Evolutionary conservation across 352 stramenopile genomes (phyloP).

Genomic region (Pythium scleroteichum): DNA sequence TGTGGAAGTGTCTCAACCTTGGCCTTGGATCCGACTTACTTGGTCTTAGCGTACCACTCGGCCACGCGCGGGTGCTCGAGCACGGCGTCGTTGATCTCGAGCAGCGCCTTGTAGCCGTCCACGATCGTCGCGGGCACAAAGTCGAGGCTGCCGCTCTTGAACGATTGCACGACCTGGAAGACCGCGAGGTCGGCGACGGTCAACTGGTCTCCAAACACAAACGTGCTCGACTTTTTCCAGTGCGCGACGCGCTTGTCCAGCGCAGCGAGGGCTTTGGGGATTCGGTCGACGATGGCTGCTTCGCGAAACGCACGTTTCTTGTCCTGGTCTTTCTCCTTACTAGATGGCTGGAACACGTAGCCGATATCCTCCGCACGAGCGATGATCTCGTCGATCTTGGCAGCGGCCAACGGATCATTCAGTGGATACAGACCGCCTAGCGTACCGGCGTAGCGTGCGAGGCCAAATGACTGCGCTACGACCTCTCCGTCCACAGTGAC

Average conservation of each 20-base stretch:
- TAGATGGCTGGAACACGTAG: slow-evolving; percentile 29
- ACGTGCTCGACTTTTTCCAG: slow-evolving; percentile 24
- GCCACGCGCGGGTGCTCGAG: slow-evolving; percentile 37
- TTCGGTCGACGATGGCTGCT: slow-evolving; percentile 27
- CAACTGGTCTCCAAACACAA: slow-evolving; percentile 35
- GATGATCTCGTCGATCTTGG: slow-evolving; percentile 24
- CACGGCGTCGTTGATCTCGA: slow-evolving; percentile 36
- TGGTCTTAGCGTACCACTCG: slow-evolving; percentile 29
- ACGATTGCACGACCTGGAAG: slow-evolving; percentile 37
- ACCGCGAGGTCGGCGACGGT: slow-evolving; percentile 59
- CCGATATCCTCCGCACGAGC: slow-evolving; percentile 1
- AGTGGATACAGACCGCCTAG: slow-evolving; percentile 33
- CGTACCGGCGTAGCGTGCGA: slow-evolving; percentile 28
- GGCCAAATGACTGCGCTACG: slow-evolving; percentile 29
- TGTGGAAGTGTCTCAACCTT: not conserved
- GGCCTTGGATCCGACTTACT: not conserved
- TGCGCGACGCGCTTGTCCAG: slow-evolving; percentile 37
- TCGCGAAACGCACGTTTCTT: slow-evolving; percentile 32
- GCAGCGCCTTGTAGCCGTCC: slow-evolving; percentile 35
- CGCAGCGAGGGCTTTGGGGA: slow-evolving; percentile 37
- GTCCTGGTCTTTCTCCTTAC: slow-evolving; percentile 31
- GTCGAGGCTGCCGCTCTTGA: slow-evolving; percentile 31
- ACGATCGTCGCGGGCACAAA: slow-evolving; percentile 33
- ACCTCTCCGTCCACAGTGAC: slow-evolving; percentile 28
- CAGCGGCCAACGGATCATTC: not conserved